Percentiles rank a stretch among this genome's conserved stretches.
These are phyloP conservation scores for Ogataea zsoltii DNA, from an alignment of 805 yeast species.

Conservation along the genomic window DNA sequence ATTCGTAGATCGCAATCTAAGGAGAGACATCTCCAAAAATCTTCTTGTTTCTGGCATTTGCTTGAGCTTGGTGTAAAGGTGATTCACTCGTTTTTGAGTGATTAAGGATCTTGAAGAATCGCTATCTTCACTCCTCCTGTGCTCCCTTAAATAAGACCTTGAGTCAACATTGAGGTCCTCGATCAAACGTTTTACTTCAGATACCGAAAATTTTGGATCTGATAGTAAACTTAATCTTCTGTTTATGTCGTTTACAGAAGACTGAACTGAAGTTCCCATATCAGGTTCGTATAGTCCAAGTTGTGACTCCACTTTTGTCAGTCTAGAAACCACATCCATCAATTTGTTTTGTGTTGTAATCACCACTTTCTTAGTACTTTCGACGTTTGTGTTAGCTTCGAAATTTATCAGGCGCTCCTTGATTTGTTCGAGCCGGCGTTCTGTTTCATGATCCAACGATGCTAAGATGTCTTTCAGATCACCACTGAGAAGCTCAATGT, in stretches of 20 bases:
- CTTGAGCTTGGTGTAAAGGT: constrained; percentile 22
- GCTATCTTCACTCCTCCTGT: constrained; percentile 7
- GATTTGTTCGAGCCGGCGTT: neutral
- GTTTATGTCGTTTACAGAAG: constrained; percentile 28
- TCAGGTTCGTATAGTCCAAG: constrained; percentile 13
- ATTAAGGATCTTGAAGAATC: constrained; percentile 8
- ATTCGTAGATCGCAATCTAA: constrained; percentile 24
- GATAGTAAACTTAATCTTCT: constrained; percentile 22
- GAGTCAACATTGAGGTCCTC: constrained; percentile 11
- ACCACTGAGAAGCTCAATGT: too few relatives aligned
- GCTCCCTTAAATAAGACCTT: constrained; percentile 10
- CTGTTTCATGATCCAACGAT: neutral
- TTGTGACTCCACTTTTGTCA: constrained; percentile 14
- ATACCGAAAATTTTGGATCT: constrained; percentile 15
- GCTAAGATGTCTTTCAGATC: neutral
- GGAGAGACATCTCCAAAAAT: constrained; percentile 17
- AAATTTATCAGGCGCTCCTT: neutral
- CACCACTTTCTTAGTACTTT: neutral
- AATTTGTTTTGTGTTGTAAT: neutral
- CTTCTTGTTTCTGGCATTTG: constrained; percentile 22
- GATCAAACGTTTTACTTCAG: constrained; percentile 19
- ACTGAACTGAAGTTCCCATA: constrained; percentile 19
- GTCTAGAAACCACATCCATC: constrained; percentile 13
- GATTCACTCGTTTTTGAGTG: constrained; percentile 23
- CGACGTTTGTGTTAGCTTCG: neutral